Conservation (phyloP, 345 rosid genomes). For the Syzygium aromaticum region DNA sequence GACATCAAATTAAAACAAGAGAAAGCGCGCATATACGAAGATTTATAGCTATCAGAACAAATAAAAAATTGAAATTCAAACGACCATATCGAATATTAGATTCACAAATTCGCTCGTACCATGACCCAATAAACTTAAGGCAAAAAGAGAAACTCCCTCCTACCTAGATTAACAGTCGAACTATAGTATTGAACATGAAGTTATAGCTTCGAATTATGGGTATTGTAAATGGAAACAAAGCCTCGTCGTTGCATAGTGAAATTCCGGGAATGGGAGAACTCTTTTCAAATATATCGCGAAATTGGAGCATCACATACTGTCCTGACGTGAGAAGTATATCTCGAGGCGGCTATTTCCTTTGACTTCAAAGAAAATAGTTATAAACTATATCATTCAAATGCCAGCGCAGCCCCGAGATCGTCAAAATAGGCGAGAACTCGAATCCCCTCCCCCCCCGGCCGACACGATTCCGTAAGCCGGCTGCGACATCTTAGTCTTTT, state of each 20-base stretch:
- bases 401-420: background rate
- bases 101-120: too few species aligned
- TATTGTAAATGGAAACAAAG: accelerated
- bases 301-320: accelerated
- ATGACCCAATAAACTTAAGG: too few species aligned
- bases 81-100: background rate
- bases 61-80: accelerated
- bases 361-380: accelerated
- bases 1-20: background rate
- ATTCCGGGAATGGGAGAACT: accelerated
- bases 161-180: background rate
- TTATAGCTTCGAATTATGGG: too few species aligned
- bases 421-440: background rate
- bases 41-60: accelerated
- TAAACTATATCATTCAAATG: background rate
- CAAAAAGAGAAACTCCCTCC: too few species aligned
- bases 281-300: accelerated
- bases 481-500: background rate
- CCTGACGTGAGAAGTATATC: accelerated
- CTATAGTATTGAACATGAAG: accelerated
- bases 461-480: background rate
- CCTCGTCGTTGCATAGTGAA: too few species aligned
- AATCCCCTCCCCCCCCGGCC: too few species aligned
- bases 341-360: accelerated
- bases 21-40: too few species aligned